Conservation (phyloP, 768 basidiomycete genomes). For the Dictyophora rubrovolvata region DNA sequence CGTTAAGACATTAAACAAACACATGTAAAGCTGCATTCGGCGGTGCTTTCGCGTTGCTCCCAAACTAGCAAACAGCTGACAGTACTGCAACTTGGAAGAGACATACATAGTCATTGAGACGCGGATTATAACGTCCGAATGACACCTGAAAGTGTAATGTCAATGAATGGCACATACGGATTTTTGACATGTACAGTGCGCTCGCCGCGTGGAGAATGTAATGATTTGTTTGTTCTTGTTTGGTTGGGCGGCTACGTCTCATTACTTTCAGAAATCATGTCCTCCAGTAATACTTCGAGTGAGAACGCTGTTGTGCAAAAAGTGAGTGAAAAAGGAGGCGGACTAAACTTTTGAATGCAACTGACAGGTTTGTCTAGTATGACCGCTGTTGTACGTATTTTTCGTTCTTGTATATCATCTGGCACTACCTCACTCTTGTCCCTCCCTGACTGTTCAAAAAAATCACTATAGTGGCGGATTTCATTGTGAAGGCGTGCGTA, state of each 20-base stretch:
- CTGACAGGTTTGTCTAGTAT: slow-evolving; percentile 37
- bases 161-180: not conserved
- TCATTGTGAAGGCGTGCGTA: slow-evolving; percentile 77
- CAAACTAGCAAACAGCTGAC: too few relatives aligned
- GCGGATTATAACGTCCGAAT: too few relatives aligned
- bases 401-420: not conserved
- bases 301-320: slow-evolving; percentile 88
- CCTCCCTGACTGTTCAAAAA: not conserved
- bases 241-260: not conserved
- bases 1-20: too few relatives aligned
- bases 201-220: not conserved
- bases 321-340: slow-evolving; percentile 33
- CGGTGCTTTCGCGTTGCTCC: too few relatives aligned
- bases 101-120: too few relatives aligned
- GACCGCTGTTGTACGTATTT: slow-evolving; percentile 70
- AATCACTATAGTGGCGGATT: slow-evolving; percentile 52
- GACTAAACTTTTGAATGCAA: not conserved
- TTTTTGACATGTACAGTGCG: not conserved
- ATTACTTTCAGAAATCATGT: slow-evolving; percentile 29
- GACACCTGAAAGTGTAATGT: too few relatives aligned
- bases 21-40: too few relatives aligned
- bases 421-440: not conserved
- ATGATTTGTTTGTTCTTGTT: not conserved
- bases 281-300: slow-evolving; percentile 60
- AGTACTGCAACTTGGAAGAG: too few relatives aligned